Evolutionary conservation across 257 asterid species (phyloP).

Genomic region (Jasminum sambac): DNA sequence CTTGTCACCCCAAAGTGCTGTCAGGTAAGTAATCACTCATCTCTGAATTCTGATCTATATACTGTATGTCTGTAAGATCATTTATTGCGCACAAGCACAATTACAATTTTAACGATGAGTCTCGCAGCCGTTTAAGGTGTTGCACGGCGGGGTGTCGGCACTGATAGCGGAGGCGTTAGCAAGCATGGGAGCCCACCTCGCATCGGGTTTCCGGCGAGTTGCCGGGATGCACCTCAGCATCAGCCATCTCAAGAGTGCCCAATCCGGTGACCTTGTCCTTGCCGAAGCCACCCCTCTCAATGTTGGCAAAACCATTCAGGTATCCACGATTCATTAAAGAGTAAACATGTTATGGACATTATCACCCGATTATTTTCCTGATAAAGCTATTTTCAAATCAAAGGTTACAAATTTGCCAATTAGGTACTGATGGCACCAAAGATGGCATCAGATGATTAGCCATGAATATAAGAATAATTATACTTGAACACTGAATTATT

Average conservation of each 20-base stretch:
- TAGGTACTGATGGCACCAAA: too few relatives aligned
- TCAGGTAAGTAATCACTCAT: constrained; percentile 43
- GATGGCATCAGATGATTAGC: too few relatives aligned
- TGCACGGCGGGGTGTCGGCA: constrained; percentile 61
- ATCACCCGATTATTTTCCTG: too few relatives aligned
- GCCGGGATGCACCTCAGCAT: constrained; percentile 59
- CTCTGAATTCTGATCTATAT: background rate
- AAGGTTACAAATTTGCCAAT: too few relatives aligned
- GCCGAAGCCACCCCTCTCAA: constrained; percentile 74
- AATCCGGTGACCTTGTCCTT: constrained; percentile 60
- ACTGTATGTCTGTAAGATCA: background rate
- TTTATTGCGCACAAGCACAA: constrained; percentile 16
- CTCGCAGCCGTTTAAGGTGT: constrained; percentile 49
- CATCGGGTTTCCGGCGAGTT: constrained; percentile 48
- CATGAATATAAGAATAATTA: too few relatives aligned
- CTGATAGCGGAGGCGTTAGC: constrained; percentile 55
- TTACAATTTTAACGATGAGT: constrained; percentile 10
- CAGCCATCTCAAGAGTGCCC: constrained; percentile 63
- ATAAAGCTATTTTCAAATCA: too few relatives aligned
- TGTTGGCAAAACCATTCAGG: constrained; percentile 74
- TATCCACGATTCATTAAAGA: constrained; percentile 4
- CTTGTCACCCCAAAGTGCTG: constrained; percentile 60
- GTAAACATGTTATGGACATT: background rate
- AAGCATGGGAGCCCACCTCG: constrained; percentile 59
- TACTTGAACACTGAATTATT: too few relatives aligned